Percentiles rank a stretch among this genome's conserved stretches.
Evolutionary conservation across 2,329 filamentous ascomycete species (phyloP).

Genomic region (Dryadomyces quercus-mongolicae): DNA sequence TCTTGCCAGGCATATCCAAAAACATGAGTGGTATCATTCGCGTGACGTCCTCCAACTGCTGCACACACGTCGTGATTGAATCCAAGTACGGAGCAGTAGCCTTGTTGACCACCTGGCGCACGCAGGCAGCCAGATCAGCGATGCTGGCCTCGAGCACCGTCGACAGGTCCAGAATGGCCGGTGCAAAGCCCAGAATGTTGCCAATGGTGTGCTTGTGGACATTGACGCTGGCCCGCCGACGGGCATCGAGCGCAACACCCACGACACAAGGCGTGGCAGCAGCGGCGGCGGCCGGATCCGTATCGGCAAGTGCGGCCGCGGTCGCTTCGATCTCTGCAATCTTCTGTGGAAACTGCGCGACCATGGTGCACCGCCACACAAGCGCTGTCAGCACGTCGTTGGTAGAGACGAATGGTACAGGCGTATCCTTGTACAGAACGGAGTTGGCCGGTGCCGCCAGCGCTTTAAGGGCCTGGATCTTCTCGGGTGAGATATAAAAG

Average conservation of each 20-base stretch:
- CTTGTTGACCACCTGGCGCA: neutral
- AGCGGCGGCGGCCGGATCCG: no score
- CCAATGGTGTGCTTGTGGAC: conserved; percentile 1
- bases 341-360: neutral
- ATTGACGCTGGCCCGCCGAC: neutral
- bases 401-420: neutral
- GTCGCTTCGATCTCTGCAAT: no score
- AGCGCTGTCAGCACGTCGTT: conserved; percentile 1
- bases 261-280: neutral
- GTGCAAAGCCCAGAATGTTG: neutral
- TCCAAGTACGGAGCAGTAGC: neutral
- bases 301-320: no score
- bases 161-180: neutral
- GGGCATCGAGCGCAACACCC: conserved; percentile 1
- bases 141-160: neutral
- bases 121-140: neutral
- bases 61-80: neutral
- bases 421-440: neutral
- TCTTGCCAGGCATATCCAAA: conserved; percentile 1
- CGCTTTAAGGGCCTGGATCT: neutral
- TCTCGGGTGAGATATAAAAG: neutral
- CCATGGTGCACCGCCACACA: conserved; percentile 2
- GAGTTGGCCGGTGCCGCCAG: neutral
- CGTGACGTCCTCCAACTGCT: neutral
- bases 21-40: neutral